phyloP scores from a whole-genome alignment of 2,329 filamentous ascomycete genomes.

The Ophiostoma quercus region DNA sequence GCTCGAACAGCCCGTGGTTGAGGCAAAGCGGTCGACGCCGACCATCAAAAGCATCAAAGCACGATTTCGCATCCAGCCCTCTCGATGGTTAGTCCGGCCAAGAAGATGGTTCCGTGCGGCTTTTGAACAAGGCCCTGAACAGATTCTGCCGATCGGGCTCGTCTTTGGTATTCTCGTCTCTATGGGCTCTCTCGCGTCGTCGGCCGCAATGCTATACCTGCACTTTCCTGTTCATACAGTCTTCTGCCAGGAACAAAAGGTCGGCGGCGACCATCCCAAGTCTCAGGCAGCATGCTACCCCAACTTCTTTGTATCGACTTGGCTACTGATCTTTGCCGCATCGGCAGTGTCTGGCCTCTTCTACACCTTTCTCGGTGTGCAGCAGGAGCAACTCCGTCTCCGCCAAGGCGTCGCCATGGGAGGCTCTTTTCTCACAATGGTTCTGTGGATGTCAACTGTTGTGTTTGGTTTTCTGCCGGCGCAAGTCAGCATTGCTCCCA shows the following conservation, averaged over 20 bases:
- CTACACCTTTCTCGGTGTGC: conserved; percentile 15
- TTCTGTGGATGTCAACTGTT: conserved; percentile 21
- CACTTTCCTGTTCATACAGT: conserved; percentile 24
- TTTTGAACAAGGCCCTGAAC: conserved; percentile 3
- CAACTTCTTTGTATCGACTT: conserved; percentile 26
- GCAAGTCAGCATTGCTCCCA: not conserved
- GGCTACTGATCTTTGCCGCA: conserved; percentile 19
- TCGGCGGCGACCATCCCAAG: not conserved
- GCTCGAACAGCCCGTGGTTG: not conserved
- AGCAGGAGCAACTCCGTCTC: conserved; percentile 22
- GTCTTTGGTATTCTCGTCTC: conserved; percentile 10
- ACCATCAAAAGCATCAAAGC: not conserved
- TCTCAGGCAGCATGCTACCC: conserved; percentile 19
- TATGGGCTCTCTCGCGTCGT: conserved; percentile 14
- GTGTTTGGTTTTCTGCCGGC: conserved; percentile 22
- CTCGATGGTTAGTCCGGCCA: not conserved
- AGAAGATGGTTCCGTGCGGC: not conserved
- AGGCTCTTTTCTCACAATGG: conserved; percentile 16
- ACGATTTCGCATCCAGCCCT: not conserved
- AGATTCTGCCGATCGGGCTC: conserved; percentile 14
- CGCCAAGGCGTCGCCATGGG: conserved; percentile 17
- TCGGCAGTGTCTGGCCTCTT: conserved; percentile 8
- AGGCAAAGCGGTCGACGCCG: not conserved
- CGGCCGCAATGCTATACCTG: conserved; percentile 17
- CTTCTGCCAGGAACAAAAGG: conserved; percentile 12